These are phyloP conservation scores for Raffaelea arxii DNA, from an alignment of 2,329 filamentous ascomycete species.

Conservation along the genomic window DNA sequence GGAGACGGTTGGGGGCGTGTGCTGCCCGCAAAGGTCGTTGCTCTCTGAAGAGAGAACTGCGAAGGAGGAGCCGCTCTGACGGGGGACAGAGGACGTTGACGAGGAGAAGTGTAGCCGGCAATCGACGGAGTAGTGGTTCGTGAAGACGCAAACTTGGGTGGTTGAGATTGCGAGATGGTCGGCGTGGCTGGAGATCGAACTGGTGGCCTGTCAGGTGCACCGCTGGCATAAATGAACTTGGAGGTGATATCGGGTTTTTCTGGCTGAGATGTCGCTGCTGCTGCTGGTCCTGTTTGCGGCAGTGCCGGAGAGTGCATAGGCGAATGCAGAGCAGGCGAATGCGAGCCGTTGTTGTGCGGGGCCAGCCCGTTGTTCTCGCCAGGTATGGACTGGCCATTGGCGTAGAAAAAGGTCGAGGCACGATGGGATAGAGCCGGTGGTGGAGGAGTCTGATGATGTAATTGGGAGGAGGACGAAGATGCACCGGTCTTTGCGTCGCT, in stretches of 20 bases:
- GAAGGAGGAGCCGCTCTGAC: conserved; percentile 25
- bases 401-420: conserved; percentile 44
- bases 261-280: no score
- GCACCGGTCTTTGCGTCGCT: conserved; percentile 48
- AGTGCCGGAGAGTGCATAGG: conserved; percentile 9
- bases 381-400: conserved; percentile 38
- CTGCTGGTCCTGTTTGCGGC: no score
- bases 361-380: no score
- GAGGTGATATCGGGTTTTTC: conserved; percentile 28
- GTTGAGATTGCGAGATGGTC: no score
- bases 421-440: conserved; percentile 23
- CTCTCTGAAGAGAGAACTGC: conserved; percentile 3
- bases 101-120: conserved; percentile 61
- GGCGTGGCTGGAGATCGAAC: no score
- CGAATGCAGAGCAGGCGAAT: conserved; percentile 4
- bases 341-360: no score
- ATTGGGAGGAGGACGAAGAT: background rate
- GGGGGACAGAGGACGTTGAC: conserved; percentile 47
- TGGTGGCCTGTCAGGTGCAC: conserved; percentile 28
- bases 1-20: background rate
- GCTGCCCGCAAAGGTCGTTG: background rate
- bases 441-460: conserved; percentile 7
- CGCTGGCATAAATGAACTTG: conserved; percentile 72
- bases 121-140: conserved; percentile 10
- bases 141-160: conserved; percentile 12